A percentile compares a stretch with the other conserved stretches of the same genome.
Conservation (phyloP, 352 stramenopile species). For the Globisporangium canariense region DNA sequence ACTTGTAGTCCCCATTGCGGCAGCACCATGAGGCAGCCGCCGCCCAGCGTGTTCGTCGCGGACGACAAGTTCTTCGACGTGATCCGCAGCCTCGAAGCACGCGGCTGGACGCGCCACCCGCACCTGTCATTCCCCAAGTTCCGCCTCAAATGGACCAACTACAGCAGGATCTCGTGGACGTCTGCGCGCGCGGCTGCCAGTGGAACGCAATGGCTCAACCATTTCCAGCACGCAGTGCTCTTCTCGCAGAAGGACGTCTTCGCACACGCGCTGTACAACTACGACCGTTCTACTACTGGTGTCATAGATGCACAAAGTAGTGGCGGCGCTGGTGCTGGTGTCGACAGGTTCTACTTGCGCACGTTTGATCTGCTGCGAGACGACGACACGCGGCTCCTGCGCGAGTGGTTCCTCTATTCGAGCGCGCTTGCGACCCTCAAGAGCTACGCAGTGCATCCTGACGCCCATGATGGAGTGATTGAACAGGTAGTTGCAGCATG, state of each 20-base stretch:
- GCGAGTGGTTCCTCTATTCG: slow-evolving; percentile 47
- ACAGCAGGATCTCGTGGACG: slow-evolving; percentile 55
- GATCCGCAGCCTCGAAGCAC: slow-evolving; percentile 29
- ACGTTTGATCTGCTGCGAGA: slow-evolving; percentile 36
- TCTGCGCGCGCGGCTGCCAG: slow-evolving; percentile 16
- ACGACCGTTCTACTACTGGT: neutral
- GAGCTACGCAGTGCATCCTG: slow-evolving; percentile 9
- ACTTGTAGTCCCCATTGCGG: neutral
- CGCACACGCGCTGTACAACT: slow-evolving; percentile 32
- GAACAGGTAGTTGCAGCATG: neutral
- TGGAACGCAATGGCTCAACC: slow-evolving; percentile 51
- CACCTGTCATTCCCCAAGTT: slow-evolving; percentile 56
- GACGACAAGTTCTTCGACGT: slow-evolving; percentile 64
- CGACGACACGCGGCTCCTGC: slow-evolving; percentile 20
- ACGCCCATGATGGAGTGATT: neutral
- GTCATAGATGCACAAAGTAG: neutral
- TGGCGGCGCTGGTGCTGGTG: neutral
- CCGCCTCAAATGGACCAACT: slow-evolving; percentile 69
- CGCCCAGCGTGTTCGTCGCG: slow-evolving; percentile 37
- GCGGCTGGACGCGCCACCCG: slow-evolving; percentile 48
- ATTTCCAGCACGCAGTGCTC: slow-evolving; percentile 56
- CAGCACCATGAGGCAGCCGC: slow-evolving; percentile 1
- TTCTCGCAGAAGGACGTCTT: slow-evolving; percentile 68
- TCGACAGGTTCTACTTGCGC: slow-evolving; percentile 51
- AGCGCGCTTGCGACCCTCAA: slow-evolving; percentile 41